These are phyloP conservation scores for Lachancea nothofagi DNA, from an alignment of 805 yeast species.

Conservation along the genomic window DNA sequence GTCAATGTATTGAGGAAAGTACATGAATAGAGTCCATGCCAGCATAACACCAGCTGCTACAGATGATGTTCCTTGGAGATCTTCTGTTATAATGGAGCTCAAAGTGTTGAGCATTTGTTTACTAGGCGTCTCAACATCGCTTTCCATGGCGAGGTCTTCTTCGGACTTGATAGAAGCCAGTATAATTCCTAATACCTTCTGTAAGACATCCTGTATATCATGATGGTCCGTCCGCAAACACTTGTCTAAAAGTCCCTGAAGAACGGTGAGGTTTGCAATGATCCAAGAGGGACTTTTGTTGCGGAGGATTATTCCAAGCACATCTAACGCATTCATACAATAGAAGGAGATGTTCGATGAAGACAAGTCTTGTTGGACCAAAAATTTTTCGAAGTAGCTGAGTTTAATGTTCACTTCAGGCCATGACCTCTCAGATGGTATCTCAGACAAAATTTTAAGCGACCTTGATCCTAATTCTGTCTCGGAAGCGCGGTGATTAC, in stretches of 20 bases:
- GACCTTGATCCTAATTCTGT: conserved; percentile 78
- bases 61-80: conserved; percentile 64
- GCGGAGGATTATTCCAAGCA: conserved; percentile 72
- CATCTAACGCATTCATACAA: conserved; percentile 87
- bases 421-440: conserved; percentile 75
- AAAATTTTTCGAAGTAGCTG: conserved; percentile 80
- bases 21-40: conserved; percentile 75
- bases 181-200: conserved; percentile 64
- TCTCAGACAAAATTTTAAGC: conserved; percentile 64
- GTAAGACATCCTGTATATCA: conserved; percentile 80
- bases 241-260: conserved; percentile 72
- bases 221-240: conserved; percentile 77
- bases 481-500: conserved; percentile 79
- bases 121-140: conserved; percentile 56
- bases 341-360: conserved; percentile 66
- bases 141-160: conserved; percentile 39
- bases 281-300: conserved; percentile 80
- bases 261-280: conserved; percentile 56
- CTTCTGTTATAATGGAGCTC: conserved; percentile 69
- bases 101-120: conserved; percentile 56
- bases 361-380: conserved; percentile 70
- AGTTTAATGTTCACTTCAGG: conserved; percentile 83
- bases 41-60: conserved; percentile 82
- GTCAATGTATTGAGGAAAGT: conserved; percentile 69
- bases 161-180: conserved; percentile 57